Evolutionary conservation across 768 basidiomycete species (phyloP).

Genomic region (Lentinula edodes): DNA sequence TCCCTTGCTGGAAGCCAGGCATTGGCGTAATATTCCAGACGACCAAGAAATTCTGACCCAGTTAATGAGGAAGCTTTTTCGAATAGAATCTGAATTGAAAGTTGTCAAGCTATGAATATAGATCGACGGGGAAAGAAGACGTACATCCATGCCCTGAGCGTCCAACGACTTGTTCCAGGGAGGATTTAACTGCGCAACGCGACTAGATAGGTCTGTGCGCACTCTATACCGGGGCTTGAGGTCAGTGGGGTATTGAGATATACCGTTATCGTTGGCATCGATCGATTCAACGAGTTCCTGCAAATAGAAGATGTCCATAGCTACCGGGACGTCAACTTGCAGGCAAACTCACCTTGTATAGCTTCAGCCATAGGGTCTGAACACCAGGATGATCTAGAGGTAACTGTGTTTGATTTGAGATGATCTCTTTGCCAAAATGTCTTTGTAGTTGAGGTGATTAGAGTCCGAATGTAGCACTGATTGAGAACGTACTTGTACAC

Average conservation of each 20-base stretch:
- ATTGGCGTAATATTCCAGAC: slow-evolving; percentile 76
- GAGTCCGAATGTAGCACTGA: background rate
- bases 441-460: slow-evolving; percentile 27
- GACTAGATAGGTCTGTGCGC: slow-evolving; percentile 78
- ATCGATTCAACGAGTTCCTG: slow-evolving; percentile 93
- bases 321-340: background rate
- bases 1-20: slow-evolving; percentile 93
- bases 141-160: slow-evolving; percentile 66
- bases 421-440: slow-evolving; percentile 86
- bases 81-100: slow-evolving; percentile 56
- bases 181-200: slow-evolving; percentile 84
- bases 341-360: slow-evolving; percentile 62
- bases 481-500: slow-evolving; percentile 78
- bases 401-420: slow-evolving; percentile 54
- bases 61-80: slow-evolving; percentile 73
- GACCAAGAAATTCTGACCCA: slow-evolving; percentile 78
- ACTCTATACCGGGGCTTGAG: slow-evolving; percentile 66
- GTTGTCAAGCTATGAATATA: background rate
- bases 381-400: slow-evolving; percentile 57
- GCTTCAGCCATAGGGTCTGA: slow-evolving; percentile 74
- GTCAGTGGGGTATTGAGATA: slow-evolving; percentile 71
- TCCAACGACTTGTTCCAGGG: slow-evolving; percentile 83
- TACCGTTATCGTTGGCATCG: slow-evolving; percentile 93
- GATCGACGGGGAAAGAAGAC: slow-evolving; percentile 18
- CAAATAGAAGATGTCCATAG: background rate